Evolutionary conservation across 345 rosid genomes (phyloP), one percentile per base, ranked within the genome.

Genomic region (Salix arbutifolia): DNA sequence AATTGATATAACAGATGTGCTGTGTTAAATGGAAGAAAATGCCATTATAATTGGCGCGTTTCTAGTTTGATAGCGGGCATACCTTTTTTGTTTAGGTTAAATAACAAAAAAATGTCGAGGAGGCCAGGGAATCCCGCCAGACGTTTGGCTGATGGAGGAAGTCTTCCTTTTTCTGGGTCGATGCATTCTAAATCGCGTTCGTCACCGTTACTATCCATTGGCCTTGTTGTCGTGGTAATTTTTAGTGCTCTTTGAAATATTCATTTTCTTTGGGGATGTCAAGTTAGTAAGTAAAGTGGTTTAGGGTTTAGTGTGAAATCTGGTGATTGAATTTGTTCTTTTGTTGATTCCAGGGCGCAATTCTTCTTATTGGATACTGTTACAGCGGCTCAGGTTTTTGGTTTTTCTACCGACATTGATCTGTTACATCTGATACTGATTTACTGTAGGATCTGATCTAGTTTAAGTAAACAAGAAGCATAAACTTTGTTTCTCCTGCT

Each of bases 101-200:
- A 38, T 38, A 66, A 31, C 13, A 44, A 44, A 77, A 80, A 66
- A 46, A 89, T 91, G 92, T 84, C 95, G 9, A 84, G 95, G 84
- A 88, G 92, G 81, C 88, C 85, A n/a, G 88, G 82, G 42, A 89
- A 85, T 83, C 91, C 87, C 19, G 60, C 87, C 52, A 86, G 95
- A 56, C 95, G 88, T 64, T 69, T 83, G 69, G 81, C 74, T 65
- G 90, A 87, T 67, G 83, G 88, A 37, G 88, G 87, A 78, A 74
- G 89, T 83, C 75, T 87, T 46, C 84, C 90, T 30, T 87, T 89
- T 69, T 77, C 75, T 42, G 86, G 90, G 23, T 86, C 86, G 0
- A 73, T 66, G 65, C 84, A 89, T 65, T 84, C 92, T 21, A 91
- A 89, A 80, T 75, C 92, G 61, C 92, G 89, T 30, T 78, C 92